phyloP scores from a whole-genome alignment of 495 filamentous ascomycete genomes.

The Clohesyomyces aquaticus region DNA sequence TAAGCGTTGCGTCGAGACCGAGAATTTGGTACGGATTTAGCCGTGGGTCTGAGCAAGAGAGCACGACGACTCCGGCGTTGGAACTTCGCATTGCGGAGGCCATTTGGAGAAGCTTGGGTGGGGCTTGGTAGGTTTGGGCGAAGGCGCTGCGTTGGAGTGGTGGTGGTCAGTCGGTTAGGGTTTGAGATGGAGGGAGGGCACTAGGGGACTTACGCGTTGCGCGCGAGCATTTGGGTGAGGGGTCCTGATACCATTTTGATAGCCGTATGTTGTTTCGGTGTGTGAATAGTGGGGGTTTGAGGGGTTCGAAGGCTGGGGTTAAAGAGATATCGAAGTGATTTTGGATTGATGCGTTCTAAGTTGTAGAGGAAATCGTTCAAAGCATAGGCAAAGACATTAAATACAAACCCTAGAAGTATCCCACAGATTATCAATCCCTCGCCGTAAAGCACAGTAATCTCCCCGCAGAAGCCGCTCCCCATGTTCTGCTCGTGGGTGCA shows the following conservation, averaged over 20 bases:
- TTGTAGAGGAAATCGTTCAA: no score
- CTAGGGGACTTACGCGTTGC: constrained; percentile 6
- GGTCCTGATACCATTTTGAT: not conserved
- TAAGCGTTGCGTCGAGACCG: constrained; percentile 40
- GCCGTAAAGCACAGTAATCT: no score
- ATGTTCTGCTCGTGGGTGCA: no score
- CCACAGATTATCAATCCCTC: no score
- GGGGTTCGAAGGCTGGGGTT: no score
- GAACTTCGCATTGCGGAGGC: not conserved
- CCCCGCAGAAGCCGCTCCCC: no score
- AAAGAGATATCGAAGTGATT: no score
- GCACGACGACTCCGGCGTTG: constrained; percentile 19
- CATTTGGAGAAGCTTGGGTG: constrained; percentile 20
- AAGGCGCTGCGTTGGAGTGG: constrained; percentile 6
- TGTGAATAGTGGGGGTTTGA: no score
- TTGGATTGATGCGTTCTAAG: no score
- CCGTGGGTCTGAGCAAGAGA: constrained; percentile 44
- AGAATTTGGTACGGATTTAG: constrained; percentile 45
- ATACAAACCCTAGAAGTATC: no score
- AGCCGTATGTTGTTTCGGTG: no score
- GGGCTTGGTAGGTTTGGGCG: constrained; percentile 16
- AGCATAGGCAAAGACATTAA: no score
- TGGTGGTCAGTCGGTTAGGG: not conserved
- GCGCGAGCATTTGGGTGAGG: not conserved
- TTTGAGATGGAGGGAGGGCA: not conserved